Percentiles rank a stretch among this genome's conserved stretches.
Evolutionary conservation across 164 flowering plant species (phyloP).

Genomic region (Nymphaea colorata): DNA sequence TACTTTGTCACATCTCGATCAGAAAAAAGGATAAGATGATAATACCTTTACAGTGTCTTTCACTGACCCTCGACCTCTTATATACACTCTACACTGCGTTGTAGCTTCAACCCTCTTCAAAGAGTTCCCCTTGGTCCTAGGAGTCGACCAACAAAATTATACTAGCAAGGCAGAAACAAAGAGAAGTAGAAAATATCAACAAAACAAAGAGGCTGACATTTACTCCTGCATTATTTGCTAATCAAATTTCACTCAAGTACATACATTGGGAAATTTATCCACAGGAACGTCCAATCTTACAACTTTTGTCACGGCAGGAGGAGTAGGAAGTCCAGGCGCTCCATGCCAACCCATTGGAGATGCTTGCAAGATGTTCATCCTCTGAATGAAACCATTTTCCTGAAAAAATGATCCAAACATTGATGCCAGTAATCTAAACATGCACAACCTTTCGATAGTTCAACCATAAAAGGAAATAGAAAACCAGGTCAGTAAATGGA

Average conservation of each 20-base stretch:
- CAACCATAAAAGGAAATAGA: too few species aligned
- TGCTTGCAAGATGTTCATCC: constrained; percentile 42
- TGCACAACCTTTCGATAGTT: too few species aligned
- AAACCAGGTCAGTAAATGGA: too few species aligned
- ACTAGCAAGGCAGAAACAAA: constrained; percentile 26
- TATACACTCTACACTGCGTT: constrained; percentile 72
- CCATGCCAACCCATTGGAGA: constrained; percentile 62
- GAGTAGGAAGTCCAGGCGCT: constrained; percentile 37
- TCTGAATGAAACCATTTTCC: constrained; percentile 19
- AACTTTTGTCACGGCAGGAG: constrained; percentile 55
- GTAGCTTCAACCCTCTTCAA: constrained; percentile 74
- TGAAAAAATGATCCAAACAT: background rate
- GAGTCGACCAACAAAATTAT: constrained; percentile 81
- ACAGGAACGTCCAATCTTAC: constrained; percentile 77
- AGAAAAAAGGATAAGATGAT: too few species aligned
- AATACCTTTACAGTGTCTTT: constrained; percentile 70
- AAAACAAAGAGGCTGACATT: background rate
- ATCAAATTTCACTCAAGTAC: constrained; percentile 6
- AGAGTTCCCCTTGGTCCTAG: constrained; percentile 84
- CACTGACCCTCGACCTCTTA: constrained; percentile 76
- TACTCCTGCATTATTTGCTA: background rate
- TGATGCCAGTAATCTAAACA: background rate
- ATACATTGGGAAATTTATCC: constrained; percentile 71
- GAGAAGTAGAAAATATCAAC: background rate
- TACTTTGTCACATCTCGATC: too few species aligned